Evolutionary conservation across 257 asterid genomes (phyloP).

Genomic region (Solanum sitiens): DNA sequence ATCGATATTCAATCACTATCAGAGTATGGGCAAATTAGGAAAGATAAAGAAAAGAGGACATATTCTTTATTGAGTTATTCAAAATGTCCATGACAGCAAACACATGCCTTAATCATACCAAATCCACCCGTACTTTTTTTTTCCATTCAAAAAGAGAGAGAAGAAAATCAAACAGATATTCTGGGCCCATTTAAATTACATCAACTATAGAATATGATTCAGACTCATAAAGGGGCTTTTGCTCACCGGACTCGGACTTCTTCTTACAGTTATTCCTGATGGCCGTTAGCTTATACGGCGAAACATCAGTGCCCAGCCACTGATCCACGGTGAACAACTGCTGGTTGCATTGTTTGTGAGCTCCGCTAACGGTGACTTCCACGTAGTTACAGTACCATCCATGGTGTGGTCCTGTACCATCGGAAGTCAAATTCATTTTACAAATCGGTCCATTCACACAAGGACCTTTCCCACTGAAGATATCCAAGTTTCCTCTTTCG

Average conservation of each 20-base stretch:
- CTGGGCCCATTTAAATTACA: background rate
- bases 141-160: background rate
- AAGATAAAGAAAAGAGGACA: background rate
- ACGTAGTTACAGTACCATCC: constrained; percentile 10
- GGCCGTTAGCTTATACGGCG: constrained; percentile 14
- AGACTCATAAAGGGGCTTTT: background rate
- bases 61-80: background rate
- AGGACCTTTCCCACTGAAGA: constrained; percentile 43
- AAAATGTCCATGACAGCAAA: background rate
- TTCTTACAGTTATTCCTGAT: constrained; percentile 4
- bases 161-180: background rate
- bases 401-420: background rate
- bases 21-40: background rate
- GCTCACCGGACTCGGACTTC: background rate
- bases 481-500: constrained; percentile 59
- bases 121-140: background rate
- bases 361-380: constrained; percentile 44
- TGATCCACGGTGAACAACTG: constrained; percentile 10
- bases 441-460: background rate
- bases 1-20: background rate
- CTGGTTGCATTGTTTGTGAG: constrained; percentile 25
- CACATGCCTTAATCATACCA: background rate
- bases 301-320: constrained; percentile 11
- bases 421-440: background rate
- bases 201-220: background rate